These are phyloP conservation scores for Penicillium riverlandense DNA, from an alignment of 495 filamentous ascomycete genomes.

Conservation along the genomic window DNA sequence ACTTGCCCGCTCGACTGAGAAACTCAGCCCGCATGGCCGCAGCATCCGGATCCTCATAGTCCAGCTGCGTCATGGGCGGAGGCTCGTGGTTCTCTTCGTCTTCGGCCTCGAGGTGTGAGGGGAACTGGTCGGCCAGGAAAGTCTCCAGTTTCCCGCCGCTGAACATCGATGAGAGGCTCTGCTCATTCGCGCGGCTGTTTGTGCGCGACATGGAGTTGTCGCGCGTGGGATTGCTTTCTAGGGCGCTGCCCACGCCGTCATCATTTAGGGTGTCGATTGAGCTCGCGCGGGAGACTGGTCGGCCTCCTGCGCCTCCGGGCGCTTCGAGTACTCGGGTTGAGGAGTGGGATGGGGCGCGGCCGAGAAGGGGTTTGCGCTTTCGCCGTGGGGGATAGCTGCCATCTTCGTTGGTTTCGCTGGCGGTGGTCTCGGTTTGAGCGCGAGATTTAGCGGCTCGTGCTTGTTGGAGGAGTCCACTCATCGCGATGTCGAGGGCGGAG, in stretches of 20 bases:
- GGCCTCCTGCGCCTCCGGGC: constrained; percentile 5
- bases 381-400: constrained; percentile 10
- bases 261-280: constrained; percentile 50
- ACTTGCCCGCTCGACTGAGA: constrained; percentile 33
- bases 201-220: constrained; percentile 20
- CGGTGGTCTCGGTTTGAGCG: constrained; percentile 8
- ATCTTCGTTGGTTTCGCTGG: constrained; percentile 9
- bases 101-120: constrained; percentile 16
- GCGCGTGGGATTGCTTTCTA: constrained; percentile 30
- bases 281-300: constrained; percentile 37
- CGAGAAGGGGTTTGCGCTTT: constrained; percentile 39
- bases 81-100: constrained; percentile 30
- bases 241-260: constrained; percentile 40
- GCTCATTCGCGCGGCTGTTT: constrained; percentile 14
- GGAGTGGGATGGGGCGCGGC: constrained; percentile 38
- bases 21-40: constrained; percentile 43
- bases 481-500: constrained; percentile 28
- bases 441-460: constrained; percentile 33
- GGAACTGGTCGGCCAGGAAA: constrained; percentile 16
- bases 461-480: constrained; percentile 35
- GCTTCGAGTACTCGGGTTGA: constrained; percentile 18
- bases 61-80: constrained; percentile 43
- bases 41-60: constrained; percentile 47
- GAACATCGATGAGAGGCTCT: constrained; percentile 26
- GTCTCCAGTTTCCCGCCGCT: constrained; percentile 25